Percentiles rank a stretch among this genome's conserved stretches.
phyloP scores from a whole-genome alignment of 2,329 filamentous ascomycete species.

The Shiraia bambusicola region DNA sequence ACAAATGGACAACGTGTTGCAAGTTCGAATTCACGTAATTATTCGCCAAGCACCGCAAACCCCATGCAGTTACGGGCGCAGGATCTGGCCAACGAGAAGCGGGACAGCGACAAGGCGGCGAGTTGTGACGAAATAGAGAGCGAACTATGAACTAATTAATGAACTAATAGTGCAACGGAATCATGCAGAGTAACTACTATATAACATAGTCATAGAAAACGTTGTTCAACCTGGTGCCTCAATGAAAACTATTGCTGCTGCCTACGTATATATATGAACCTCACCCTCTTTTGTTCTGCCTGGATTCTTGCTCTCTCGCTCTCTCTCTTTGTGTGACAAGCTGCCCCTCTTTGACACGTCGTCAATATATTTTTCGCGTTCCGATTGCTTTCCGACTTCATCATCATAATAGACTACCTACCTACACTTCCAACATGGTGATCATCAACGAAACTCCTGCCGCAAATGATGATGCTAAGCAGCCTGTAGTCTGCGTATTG shows the following conservation, averaged over 20 bases:
- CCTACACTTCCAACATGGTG: conserved; percentile 24
- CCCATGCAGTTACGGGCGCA: conserved; percentile 1
- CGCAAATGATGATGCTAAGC: conserved; percentile 19
- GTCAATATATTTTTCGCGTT: conserved; percentile 7
- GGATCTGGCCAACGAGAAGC: conserved; percentile 18
- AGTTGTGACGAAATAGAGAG: conserved; percentile 16
- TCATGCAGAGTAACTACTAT: too few species aligned
- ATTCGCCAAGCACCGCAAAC: conserved; percentile 8
- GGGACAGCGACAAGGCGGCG: conserved; percentile 8
- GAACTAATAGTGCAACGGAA: too few species aligned
- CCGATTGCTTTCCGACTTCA: conserved; percentile 8
- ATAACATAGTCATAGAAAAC: too few species aligned
- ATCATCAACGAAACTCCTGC: conserved; percentile 13
- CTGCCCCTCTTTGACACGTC: conserved; percentile 8
- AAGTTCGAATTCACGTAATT: conserved; percentile 6
- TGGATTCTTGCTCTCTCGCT: not conserved
- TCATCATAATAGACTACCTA: not conserved
- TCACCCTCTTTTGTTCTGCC: too few species aligned
- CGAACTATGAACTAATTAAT: too few species aligned
- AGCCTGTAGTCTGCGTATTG: conserved; percentile 86
- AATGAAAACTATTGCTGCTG: too few species aligned
- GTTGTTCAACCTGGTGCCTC: too few species aligned
- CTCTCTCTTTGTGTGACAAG: conserved; percentile 1
- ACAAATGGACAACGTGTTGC: not conserved
- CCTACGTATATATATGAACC: too few species aligned